Evolutionary conservation across 352 stramenopile genomes (phyloP).

Genomic region (Globisporangium lucens): DNA sequence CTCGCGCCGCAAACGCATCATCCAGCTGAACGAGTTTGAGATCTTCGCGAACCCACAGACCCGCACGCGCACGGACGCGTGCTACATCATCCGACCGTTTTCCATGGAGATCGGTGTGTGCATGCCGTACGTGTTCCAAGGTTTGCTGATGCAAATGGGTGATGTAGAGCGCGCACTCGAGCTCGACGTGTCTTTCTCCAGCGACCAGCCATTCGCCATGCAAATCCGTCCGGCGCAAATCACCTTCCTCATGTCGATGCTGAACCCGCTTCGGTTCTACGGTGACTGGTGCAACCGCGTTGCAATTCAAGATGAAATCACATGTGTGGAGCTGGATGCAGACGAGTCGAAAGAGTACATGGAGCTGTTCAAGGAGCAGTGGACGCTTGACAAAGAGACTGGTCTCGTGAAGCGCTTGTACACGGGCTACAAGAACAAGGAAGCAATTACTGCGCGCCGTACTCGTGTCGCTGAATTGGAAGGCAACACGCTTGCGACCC

Average conservation of each 20-base stretch:
- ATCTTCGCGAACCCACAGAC: constrained; percentile 61
- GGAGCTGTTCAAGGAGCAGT: constrained; percentile 51
- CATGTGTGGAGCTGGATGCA: constrained; percentile 50
- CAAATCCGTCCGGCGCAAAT: constrained; percentile 69
- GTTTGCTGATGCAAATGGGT: constrained; percentile 48
- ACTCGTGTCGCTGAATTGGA: constrained; percentile 53
- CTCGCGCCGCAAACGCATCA: constrained; percentile 36
- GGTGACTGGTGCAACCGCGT: constrained; percentile 67
- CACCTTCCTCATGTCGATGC: constrained; percentile 50
- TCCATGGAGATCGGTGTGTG: constrained; percentile 53
- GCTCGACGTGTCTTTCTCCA: constrained; percentile 47
- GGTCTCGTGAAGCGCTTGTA: constrained; percentile 39
- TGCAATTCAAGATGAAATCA: constrained; percentile 53
- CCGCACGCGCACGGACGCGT: constrained; percentile 28
- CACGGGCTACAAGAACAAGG: constrained; percentile 39
- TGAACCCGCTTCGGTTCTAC: constrained; percentile 58
- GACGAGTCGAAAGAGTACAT: constrained; percentile 58
- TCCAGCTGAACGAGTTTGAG: constrained; percentile 61
- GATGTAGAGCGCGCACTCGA: constrained; percentile 38
- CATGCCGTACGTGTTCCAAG: constrained; percentile 69
- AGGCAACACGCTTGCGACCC: constrained; percentile 48
- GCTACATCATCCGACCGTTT: constrained; percentile 49
- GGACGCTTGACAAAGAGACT: constrained; percentile 50
- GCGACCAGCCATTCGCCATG: constrained; percentile 30
- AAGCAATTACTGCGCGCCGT: constrained; percentile 34